Evolutionary conservation across 2,329 filamentous ascomycete genomes (phyloP).

Genomic region (Fusarium tuaranense): DNA sequence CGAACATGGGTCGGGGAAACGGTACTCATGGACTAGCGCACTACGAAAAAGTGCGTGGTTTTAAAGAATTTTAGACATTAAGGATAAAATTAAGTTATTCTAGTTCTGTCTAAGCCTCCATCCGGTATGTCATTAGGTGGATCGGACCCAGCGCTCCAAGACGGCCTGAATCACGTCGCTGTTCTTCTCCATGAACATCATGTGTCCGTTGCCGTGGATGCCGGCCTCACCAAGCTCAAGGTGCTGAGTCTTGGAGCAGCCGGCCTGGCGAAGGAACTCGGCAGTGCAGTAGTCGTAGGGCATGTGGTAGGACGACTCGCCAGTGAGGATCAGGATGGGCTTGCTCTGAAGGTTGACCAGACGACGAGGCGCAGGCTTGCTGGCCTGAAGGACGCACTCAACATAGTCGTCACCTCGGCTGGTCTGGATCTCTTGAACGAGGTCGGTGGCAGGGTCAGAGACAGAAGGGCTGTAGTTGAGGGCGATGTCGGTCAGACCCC

Average conservation of each 20-base stretch:
- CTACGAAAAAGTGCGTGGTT: not conserved
- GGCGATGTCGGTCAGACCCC: conserved; percentile 61
- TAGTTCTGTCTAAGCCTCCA: not conserved
- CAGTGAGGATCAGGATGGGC: conserved; percentile 38
- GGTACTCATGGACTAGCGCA: not conserved
- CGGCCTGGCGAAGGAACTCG: conserved; percentile 38
- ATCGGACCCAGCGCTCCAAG: conserved; percentile 29
- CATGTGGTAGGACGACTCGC: conserved; percentile 35
- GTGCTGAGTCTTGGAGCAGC: conserved; percentile 32
- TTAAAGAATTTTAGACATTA: not conserved
- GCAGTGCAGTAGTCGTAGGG: conserved; percentile 40
- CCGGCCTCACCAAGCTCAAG: conserved; percentile 35
- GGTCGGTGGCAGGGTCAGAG: conserved; percentile 22
- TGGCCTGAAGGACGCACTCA: conserved; percentile 34
- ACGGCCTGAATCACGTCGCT: conserved; percentile 32
- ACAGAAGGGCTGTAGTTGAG: conserved; percentile 60
- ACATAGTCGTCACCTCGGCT: conserved; percentile 16
- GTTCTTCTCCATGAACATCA: conserved; percentile 44
- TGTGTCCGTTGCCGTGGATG: conserved; percentile 40
- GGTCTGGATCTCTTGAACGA: conserved; percentile 22
- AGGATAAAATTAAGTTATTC: not conserved
- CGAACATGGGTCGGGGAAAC: not conserved
- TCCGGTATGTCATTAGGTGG: not conserved
- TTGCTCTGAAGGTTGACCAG: conserved; percentile 51
- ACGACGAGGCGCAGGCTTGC: conserved; percentile 22